phyloP scores from a whole-genome alignment of 2,329 filamentous ascomycete species.

The Sporothrix humicola region DNA sequence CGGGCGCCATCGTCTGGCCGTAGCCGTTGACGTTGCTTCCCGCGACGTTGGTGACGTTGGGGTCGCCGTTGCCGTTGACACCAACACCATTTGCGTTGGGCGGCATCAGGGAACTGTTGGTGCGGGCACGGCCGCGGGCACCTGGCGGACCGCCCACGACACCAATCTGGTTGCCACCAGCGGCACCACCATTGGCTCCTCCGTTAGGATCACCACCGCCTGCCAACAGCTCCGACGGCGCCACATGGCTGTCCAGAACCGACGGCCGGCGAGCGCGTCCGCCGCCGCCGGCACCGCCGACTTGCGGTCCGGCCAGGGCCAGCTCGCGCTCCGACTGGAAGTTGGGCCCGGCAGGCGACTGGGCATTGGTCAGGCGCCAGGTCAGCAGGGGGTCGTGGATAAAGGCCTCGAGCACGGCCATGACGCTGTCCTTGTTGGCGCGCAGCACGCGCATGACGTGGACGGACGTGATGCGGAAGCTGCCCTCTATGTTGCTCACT shows the following conservation, averaged over 20 bases:
- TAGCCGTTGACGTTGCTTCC: constrained; percentile 37
- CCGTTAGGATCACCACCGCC: constrained; percentile 9
- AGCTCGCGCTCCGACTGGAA: constrained; percentile 67
- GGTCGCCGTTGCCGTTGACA: constrained; percentile 39
- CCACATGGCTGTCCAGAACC: constrained; percentile 68
- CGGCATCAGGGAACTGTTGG: constrained; percentile 60
- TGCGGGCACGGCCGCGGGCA: constrained; percentile 59
- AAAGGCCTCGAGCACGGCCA: constrained; percentile 98
- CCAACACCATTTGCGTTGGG: constrained; percentile 42
- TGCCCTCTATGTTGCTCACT: constrained; percentile 98
- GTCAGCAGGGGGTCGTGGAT: constrained; percentile 99
- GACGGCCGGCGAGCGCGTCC: constrained; percentile 68
- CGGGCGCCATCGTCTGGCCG: constrained; percentile 42
- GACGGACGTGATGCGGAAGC: constrained; percentile 97
- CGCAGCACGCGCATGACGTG: constrained; percentile 96
- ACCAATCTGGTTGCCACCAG: constrained; percentile 39
- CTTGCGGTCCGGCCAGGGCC: constrained; percentile 54
- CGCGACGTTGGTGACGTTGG: constrained; percentile 32
- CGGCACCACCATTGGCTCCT: constrained; percentile 29
- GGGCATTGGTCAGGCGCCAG: constrained; percentile 79
- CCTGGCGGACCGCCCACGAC: constrained; percentile 55
- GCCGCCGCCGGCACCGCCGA: constrained; percentile 44
- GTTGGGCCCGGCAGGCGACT: constrained; percentile 69
- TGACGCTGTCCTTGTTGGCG: constrained; percentile 97
- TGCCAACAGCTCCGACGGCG: constrained; percentile 64